These are phyloP conservation scores for Lactuca sativa DNA, from an alignment of 129 eudicot genomes.

Conservation along the genomic window DNA sequence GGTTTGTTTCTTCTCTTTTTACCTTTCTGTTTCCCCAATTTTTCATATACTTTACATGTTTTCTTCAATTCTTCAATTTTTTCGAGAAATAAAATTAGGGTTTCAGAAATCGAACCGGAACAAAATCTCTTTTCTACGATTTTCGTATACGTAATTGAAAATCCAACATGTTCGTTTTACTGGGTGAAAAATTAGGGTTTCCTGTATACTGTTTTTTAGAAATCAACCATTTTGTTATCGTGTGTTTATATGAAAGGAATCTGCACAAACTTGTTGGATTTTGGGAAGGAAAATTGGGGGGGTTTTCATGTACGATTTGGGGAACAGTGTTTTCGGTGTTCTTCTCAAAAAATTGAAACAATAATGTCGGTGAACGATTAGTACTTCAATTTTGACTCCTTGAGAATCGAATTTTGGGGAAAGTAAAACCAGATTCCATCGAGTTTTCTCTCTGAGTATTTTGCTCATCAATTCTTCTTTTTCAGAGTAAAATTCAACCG, in stretches of 20 bases:
- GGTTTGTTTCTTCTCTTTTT: conserved; percentile 40
- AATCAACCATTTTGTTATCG: neutral
- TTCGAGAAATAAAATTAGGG: conserved; percentile 14
- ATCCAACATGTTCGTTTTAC: neutral
- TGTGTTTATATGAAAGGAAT: conserved; percentile 21
- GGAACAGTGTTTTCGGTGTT: conserved; percentile 23
- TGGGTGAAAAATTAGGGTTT: conserved; percentile 20
- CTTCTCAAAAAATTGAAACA: conserved; percentile 9
- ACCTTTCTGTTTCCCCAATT: neutral
- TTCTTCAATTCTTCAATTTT: neutral
- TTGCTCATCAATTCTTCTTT: neutral
- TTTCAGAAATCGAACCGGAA: neutral
- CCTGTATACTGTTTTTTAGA: neutral
- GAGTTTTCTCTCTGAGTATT: neutral
- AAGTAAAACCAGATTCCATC: conserved; percentile 13
- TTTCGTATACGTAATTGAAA: neutral
- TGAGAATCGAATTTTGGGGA: conserved; percentile 15
- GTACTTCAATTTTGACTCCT: conserved; percentile 25
- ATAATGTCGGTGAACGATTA: conserved; percentile 9
- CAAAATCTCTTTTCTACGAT: neutral
- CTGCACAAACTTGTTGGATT: conserved; percentile 10
- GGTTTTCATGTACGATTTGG: conserved; percentile 16
- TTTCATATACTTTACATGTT: neutral
- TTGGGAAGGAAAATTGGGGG: conserved; percentile 36
- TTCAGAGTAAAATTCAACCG: conserved; percentile 4